Conservation (phyloP, 306 rosid species). For the Vigna trinervia region DNA sequence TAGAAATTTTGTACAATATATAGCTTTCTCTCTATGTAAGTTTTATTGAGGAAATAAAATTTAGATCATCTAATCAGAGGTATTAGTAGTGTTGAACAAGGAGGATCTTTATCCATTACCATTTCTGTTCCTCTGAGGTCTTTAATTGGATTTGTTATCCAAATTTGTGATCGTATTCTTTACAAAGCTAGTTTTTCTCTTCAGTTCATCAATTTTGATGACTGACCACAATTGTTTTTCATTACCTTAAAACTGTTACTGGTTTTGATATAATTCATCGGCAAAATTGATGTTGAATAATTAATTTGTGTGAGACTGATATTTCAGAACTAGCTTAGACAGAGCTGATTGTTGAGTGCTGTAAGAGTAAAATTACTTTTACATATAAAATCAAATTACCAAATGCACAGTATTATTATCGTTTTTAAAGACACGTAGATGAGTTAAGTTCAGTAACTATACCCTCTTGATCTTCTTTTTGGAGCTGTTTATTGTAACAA, state of each 20-base stretch:
- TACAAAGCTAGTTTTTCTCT: constrained; percentile 14
- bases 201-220: constrained; percentile 4
- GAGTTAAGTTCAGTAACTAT: background rate
- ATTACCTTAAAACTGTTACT: constrained; percentile 18
- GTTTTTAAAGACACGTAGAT: background rate
- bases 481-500: background rate
- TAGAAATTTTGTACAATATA: constrained; percentile 7
- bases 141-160: constrained; percentile 22
- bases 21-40: background rate
- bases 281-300: background rate
- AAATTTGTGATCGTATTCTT: constrained; percentile 12
- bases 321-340: background rate
- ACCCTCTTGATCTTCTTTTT: background rate
- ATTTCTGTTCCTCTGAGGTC: constrained; percentile 27
- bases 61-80: constrained; percentile 1
- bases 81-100: constrained; percentile 17
- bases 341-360: background rate
- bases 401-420: constrained; percentile 6
- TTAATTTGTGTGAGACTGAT: background rate
- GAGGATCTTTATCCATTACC: constrained; percentile 2
- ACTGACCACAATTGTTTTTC: constrained; percentile 1
- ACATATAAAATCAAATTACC: background rate
- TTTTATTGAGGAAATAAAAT: background rate
- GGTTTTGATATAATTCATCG: background rate
- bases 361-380: constrained; percentile 27